Percentiles rank a stretch among this genome's conserved stretches.
phyloP scores from a whole-genome alignment of 495 filamentous ascomycete genomes.

The Aspergillus funiculosus region DNA sequence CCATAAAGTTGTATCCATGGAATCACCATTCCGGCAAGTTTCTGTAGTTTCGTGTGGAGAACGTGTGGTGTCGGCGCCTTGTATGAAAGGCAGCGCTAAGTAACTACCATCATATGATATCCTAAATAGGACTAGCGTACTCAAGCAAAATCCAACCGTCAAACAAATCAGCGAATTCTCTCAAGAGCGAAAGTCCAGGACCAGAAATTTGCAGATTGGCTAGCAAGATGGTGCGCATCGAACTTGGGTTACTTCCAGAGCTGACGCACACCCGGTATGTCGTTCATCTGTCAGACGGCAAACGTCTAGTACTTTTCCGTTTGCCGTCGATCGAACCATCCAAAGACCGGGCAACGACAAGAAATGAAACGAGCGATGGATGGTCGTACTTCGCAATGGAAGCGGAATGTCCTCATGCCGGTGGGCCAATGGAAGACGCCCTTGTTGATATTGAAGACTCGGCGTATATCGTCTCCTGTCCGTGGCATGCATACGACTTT shows the following conservation, averaged over 20 bases:
- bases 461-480: constrained; percentile 48
- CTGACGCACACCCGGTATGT: constrained; percentile 45
- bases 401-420: constrained; percentile 49
- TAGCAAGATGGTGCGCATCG: too few relatives aligned
- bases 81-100: too few relatives aligned
- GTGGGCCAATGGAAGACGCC: constrained; percentile 47
- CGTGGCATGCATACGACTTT: constrained; percentile 54
- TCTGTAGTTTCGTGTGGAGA: too few relatives aligned
- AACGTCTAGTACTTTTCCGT: constrained; percentile 48
- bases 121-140: too few relatives aligned
- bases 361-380: constrained; percentile 33
- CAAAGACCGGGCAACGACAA: constrained; percentile 9
- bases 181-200: too few relatives aligned
- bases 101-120: too few relatives aligned
- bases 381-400: constrained; percentile 53
- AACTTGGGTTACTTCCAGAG: constrained; percentile 4
- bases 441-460: constrained; percentile 50
- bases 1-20: too few relatives aligned
- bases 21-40: too few relatives aligned
- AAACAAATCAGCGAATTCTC: too few relatives aligned
- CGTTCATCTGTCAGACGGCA: constrained; percentile 44
- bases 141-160: too few relatives aligned
- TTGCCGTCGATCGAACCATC: constrained; percentile 39
- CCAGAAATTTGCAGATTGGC: too few relatives aligned
- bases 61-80: too few relatives aligned